Evolutionary conservation across 768 basidiomycete genomes (phyloP).

Genomic region (Cystobasidium ongulense): DNA sequence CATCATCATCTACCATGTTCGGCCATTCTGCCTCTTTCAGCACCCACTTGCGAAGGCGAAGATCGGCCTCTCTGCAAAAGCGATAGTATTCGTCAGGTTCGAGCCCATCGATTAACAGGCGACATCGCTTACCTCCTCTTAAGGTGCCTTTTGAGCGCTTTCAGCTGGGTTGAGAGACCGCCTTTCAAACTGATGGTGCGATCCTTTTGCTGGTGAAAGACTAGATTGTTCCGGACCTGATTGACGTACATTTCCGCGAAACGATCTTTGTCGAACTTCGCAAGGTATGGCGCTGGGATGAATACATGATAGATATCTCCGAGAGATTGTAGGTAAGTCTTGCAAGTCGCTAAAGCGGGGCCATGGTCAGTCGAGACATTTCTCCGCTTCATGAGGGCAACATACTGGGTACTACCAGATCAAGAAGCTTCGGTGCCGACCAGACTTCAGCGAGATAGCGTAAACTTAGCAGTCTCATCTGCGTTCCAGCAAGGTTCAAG

Average conservation of each 20-base stretch:
- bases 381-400: too few relatives aligned
- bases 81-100: neutral
- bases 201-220: slow-evolving; percentile 10
- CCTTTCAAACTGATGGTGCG: slow-evolving; percentile 15
- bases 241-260: neutral
- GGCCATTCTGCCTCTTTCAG: neutral
- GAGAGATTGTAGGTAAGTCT: neutral
- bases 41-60: slow-evolving; percentile 11
- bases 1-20: neutral
- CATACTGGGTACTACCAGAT: neutral
- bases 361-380: neutral
- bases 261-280: neutral
- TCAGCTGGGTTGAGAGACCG: neutral
- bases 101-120: neutral
- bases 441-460: neutral
- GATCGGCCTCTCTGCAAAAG: slow-evolving; percentile 19
- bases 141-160: slow-evolving; percentile 5
- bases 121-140: slow-evolving; percentile 12
- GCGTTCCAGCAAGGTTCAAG: neutral
- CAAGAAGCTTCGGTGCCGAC: neutral
- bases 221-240: slow-evolving; percentile 12
- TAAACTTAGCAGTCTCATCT: neutral
- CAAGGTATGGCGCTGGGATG: slow-evolving; percentile 15
- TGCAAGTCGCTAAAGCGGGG: neutral
- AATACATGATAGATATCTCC: neutral